A percentile compares a stretch with the other conserved stretches of the same genome.
Evolutionary conservation across 2,329 filamentous ascomycete genomes (phyloP).

Genomic region (Diplocarpon mali): DNA sequence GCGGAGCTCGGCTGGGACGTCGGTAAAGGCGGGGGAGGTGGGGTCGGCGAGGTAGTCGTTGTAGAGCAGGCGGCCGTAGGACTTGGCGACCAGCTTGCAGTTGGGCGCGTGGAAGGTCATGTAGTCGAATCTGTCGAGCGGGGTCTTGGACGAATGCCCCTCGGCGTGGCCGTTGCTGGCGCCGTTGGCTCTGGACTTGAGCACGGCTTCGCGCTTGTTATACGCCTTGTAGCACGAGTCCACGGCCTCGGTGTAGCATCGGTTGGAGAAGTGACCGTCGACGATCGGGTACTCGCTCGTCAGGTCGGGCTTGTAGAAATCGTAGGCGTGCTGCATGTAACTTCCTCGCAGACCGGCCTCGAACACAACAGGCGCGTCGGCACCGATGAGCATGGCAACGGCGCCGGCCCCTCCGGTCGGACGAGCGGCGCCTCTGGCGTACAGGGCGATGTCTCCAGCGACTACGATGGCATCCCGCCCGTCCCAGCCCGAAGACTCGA

Average conservation of each 20-base stretch:
- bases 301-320: slow-evolving; percentile 85
- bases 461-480: slow-evolving; percentile 72
- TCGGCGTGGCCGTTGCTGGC: slow-evolving; percentile 42
- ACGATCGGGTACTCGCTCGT: slow-evolving; percentile 81
- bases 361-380: slow-evolving; percentile 63
- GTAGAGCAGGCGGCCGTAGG: slow-evolving; percentile 73
- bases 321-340: slow-evolving; percentile 77
- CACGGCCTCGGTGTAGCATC: slow-evolving; percentile 71
- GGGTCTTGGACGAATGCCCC: slow-evolving; percentile 39
- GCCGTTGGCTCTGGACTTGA: slow-evolving; percentile 40
- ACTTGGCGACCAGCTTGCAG: slow-evolving; percentile 81
- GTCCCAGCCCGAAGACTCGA: slow-evolving; percentile 81
- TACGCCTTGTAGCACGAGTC: slow-evolving; percentile 76
- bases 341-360: slow-evolving; percentile 71
- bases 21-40: slow-evolving; percentile 54
- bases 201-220: slow-evolving; percentile 57
- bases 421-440: slow-evolving; percentile 72
- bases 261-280: slow-evolving; percentile 72
- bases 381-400: slow-evolving; percentile 69
- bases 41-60: slow-evolving; percentile 72
- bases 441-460: slow-evolving; percentile 73
- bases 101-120: slow-evolving; percentile 74
- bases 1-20: slow-evolving; percentile 64
- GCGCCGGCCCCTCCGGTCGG: slow-evolving; percentile 72
- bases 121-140: slow-evolving; percentile 74